Conservation (phyloP, 2,329 filamentous ascomycete genomes). For the Claviceps pusilla region DNA sequence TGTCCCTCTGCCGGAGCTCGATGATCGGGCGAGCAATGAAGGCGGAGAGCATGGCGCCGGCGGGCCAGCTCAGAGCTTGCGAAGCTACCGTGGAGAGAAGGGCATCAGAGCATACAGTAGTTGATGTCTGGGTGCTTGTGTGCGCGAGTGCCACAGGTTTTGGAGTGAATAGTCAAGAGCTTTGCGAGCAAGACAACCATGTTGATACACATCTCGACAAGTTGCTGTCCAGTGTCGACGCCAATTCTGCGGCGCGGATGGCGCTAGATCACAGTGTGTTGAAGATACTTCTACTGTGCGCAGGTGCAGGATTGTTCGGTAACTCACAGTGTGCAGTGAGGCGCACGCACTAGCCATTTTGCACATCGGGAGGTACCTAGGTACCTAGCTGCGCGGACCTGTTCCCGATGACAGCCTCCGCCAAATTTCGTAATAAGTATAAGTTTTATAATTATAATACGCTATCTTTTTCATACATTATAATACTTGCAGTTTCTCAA, state of each 20-base stretch:
- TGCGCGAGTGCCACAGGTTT: not conserved
- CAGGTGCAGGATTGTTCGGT: no score
- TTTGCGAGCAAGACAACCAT: not conserved
- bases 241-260: not conserved
- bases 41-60: conserved; percentile 73
- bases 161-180: not conserved
- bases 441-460: no score
- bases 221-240: not conserved
- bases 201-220: not conserved
- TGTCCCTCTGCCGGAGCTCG: conserved; percentile 91
- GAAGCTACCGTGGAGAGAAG: conserved; percentile 14
- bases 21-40: conserved; percentile 93
- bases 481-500: no score
- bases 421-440: no score
- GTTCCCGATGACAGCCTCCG: no score
- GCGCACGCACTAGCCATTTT: not conserved
- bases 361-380: not conserved
- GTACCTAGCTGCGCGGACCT: not conserved
- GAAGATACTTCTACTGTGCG: not conserved
- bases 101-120: conserved; percentile 4
- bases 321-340: not conserved
- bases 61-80: conserved; percentile 25
- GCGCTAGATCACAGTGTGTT: not conserved
- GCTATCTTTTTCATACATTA: no score
- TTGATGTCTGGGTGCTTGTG: not conserved